Percentiles rank a stretch among this genome's conserved stretches.
These are phyloP conservation scores for Yamadazyma sp. DNA, from an alignment of 805 yeast species.

Conservation along the genomic window DNA sequence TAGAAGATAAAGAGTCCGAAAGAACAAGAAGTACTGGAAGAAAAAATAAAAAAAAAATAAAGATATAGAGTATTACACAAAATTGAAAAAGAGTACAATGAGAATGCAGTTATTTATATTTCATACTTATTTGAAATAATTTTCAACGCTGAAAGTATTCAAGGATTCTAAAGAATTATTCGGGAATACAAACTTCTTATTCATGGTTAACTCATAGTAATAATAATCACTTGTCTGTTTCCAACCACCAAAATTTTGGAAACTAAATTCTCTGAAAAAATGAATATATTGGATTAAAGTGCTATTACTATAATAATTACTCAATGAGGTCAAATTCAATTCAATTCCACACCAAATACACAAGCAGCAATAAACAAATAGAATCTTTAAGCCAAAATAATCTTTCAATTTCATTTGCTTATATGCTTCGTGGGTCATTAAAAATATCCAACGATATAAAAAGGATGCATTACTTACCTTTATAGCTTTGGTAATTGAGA, in stretches of 20 bases:
- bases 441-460: slow-evolving; percentile 24
- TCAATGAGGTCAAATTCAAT: no score
- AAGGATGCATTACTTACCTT: slow-evolving; percentile 20
- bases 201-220: not conserved
- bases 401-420: slow-evolving; percentile 16
- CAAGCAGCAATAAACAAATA: slow-evolving; percentile 21
- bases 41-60: no score
- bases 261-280: not conserved
- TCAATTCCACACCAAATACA: slow-evolving; percentile 18
- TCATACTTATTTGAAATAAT: no score
- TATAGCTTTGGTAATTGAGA: slow-evolving; percentile 13
- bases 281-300: not conserved
- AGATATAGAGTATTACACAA: no score
- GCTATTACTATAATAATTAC: no score
- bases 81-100: no score
- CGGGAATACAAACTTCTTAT: not conserved
- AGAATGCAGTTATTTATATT: no score
- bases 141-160: no score
- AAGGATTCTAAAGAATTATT: not conserved
- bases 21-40: no score
- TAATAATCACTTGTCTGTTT: not conserved
- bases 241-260: not conserved
- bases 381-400: slow-evolving; percentile 21
- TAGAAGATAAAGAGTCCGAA: no score
- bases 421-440: slow-evolving; percentile 15